Base-by-base conservation (phyloP, 2,329 filamentous ascomycete genomes). In the Aspergillus eucalypticola region DNA sequence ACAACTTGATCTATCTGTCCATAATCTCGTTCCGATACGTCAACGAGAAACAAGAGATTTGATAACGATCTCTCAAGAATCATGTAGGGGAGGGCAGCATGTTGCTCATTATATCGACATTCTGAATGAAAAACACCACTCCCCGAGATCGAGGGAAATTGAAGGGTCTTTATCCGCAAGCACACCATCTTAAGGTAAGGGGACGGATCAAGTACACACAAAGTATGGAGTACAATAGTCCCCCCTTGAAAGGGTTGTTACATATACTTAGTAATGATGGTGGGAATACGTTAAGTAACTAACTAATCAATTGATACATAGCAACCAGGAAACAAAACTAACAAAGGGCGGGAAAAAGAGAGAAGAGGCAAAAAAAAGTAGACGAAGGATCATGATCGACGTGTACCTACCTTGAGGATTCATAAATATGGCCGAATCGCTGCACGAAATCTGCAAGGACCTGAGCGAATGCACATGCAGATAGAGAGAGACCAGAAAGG, bases 401-500 rank as follows among this genome's bases (percentile, higher is more conserved):
- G 15, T 55, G 53, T 46, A 55, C 19, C 19, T 50, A 50, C 46
- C 23, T 50, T 19, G 15, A 50, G 46, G 46, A 27, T 50, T 50
- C 46, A 29, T 50, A 50, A 50, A 53, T 56, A 42, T 56, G 59
- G 39, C 55, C 32, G 42, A 35, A 23, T 44, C 54, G 54, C 60
- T 65, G 66, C 66, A 68, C 56, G 62, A 63, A 65, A 67, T 69
- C 66, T 71, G 68, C 69, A 73, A 73, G 70, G 69, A 72, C 62
- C 62, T 52, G 54, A 64, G 52, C 57, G 41, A 35, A 64, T 61
- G 61, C 58, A 64, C 61, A 63, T 65, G 57, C 59, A 55, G 53
- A 46, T 41, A 19, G 23, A 51, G 23, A 51, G 32, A 50, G 32
- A 17, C 25, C 8, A 56, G 44, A 35, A 35, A 35, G 32, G 54